Evolutionary conservation across 2,329 filamentous ascomycete genomes (phyloP).

Genomic region (Harringtonia aguacate): DNA sequence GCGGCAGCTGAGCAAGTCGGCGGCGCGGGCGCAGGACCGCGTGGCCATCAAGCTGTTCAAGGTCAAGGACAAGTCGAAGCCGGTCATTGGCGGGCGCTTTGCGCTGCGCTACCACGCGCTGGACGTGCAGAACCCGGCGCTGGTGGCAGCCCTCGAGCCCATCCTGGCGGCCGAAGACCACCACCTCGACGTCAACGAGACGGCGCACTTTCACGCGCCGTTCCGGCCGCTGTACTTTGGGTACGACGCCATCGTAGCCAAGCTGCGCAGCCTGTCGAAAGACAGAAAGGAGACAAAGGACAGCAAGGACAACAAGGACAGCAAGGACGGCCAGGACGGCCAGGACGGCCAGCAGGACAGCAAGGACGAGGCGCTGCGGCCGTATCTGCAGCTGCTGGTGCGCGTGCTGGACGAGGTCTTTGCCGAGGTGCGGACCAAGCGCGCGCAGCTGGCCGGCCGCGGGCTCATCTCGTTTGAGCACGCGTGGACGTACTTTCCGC

Average conservation of each 20-base stretch:
- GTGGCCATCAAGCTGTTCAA: constrained; percentile 36
- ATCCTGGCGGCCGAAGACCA: constrained; percentile 30
- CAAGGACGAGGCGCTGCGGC: constrained; percentile 19
- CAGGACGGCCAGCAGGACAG: too few species aligned
- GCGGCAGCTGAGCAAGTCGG: constrained; percentile 28
- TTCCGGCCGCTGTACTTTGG: constrained; percentile 33
- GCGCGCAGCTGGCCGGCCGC: constrained; percentile 22
- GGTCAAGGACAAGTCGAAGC: constrained; percentile 30
- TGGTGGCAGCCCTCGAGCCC: constrained; percentile 30
- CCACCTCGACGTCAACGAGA: constrained; percentile 25
- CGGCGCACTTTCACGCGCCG: constrained; percentile 24
- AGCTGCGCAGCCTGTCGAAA: constrained; percentile 16
- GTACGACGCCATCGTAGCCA: constrained; percentile 27
- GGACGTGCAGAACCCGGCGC: constrained; percentile 29
- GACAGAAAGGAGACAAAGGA: too few species aligned
- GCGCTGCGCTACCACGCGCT: constrained; percentile 29
- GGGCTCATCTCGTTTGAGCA: constrained; percentile 29
- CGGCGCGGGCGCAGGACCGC: constrained; percentile 23
- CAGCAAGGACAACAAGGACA: too few species aligned
- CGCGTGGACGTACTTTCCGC: constrained; percentile 34
- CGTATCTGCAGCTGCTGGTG: constrained; percentile 29
- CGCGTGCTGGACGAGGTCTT: constrained; percentile 32
- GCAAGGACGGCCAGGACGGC: too few species aligned
- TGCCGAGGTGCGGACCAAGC: constrained; percentile 24
- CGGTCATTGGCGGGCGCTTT: constrained; percentile 25